Base-by-base conservation (phyloP, 169 alveolate genomes). In the Blepharisma undulans region DNA sequence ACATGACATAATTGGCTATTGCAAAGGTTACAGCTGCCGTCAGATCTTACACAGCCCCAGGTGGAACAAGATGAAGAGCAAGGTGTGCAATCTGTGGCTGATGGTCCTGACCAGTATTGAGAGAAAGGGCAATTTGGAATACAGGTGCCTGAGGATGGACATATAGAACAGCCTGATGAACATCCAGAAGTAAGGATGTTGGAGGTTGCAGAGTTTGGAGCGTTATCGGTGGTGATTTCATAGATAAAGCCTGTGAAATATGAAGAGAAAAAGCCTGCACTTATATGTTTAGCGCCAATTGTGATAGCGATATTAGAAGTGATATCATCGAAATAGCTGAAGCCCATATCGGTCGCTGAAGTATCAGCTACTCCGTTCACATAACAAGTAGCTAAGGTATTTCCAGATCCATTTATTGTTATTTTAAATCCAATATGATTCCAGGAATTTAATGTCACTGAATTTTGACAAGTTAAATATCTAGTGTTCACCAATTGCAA, bases 101-200 rank as follows among this genome's bases (percentile, higher is more conserved):
- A 32, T 1, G 33, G 61, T 14, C 89, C 89, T 21, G 33, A 21
- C 89, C 89, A 82, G 36, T 82, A 82, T 30, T 82, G 7, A 22
- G 27, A 21, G 1, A 60, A 6, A 21, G 34, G 25, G 36, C 89
- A 82, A 30, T 22, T 22, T 3, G 76, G 71, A 14, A 82, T 21
- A 30, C 72, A 32, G 22, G 89, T 34, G 8, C 72, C 72, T 22
- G 76, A 21, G 30, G 78, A 22, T 21, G 89, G 89, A 10, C 89
- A 82, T 1, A 60, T 16, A 32, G 89, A 59, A 59, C 89, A 36
- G 14, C 78, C 36, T 19, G 29, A 59, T 7, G 30, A 22, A 30
- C 89, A 82, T 16, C 71, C 29, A 19, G 72, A 74, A 25, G 29
- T 32, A 8, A 29, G 34, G 10, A 78, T 29, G n/a, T 4, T 3